These are phyloP conservation scores for Xanthoconium stramineum DNA, from an alignment of 768 basidiomycete species.

Conservation along the genomic window DNA sequence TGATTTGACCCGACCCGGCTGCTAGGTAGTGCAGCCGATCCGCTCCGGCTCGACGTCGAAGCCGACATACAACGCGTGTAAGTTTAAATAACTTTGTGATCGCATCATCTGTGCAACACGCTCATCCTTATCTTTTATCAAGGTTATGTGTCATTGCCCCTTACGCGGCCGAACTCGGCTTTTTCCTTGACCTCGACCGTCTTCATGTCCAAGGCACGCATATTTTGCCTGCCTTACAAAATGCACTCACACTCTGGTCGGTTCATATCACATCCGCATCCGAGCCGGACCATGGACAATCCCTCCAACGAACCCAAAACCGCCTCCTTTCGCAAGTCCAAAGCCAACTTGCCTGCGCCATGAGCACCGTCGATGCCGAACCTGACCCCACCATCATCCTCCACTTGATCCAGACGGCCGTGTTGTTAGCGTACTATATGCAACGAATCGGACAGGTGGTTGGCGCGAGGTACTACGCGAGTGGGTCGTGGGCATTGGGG, in stretches of 20 bases:
- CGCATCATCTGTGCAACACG: background rate
- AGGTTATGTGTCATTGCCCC: slow-evolving; percentile 44
- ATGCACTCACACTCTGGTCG: slow-evolving; percentile 52
- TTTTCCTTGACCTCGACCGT: slow-evolving; percentile 56
- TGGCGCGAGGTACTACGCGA: slow-evolving; percentile 58
- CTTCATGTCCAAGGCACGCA: slow-evolving; percentile 41
- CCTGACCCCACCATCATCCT: slow-evolving; percentile 39
- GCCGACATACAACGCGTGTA: slow-evolving; percentile 11
- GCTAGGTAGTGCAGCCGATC: background rate
- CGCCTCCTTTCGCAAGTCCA: slow-evolving; percentile 47
- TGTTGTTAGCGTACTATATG: slow-evolving; percentile 66
- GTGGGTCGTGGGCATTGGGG: slow-evolving; percentile 45
- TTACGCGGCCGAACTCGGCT: slow-evolving; percentile 56
- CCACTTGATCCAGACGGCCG: slow-evolving; percentile 57
- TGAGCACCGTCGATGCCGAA: slow-evolving; percentile 37
- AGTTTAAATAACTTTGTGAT: background rate
- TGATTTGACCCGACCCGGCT: background rate
- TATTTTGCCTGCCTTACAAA: slow-evolving; percentile 48
- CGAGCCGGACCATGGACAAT: slow-evolving; percentile 35
- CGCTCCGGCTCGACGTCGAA: background rate
- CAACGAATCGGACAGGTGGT: slow-evolving; percentile 55
- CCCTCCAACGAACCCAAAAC: background rate
- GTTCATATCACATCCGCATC: slow-evolving; percentile 41
- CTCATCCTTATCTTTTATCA: background rate
- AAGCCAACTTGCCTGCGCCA: slow-evolving; percentile 41